Percentiles rank a stretch among this genome's conserved stretches.
Evolutionary conservation across 2,329 filamentous ascomycete genomes (phyloP).

Genomic region (Parascedosporium putredinis): DNA sequence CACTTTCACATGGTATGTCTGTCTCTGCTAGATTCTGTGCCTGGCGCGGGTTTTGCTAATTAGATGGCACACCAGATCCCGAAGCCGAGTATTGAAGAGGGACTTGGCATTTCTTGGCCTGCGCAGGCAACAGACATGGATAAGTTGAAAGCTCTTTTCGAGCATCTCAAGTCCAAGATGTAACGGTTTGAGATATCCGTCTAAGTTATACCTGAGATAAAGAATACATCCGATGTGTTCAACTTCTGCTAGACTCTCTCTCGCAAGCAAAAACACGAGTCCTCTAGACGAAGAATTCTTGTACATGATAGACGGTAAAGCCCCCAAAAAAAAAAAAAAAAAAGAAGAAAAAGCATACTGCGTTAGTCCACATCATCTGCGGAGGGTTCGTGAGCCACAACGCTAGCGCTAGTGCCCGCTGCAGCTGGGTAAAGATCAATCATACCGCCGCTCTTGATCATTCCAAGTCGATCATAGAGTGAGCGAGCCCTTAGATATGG

Average conservation of each 20-base stretch:
- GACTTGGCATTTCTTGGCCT: conserved; percentile 73
- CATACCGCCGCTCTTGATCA: conserved; percentile 57
- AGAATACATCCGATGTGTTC: background rate
- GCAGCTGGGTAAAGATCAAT: conserved; percentile 55
- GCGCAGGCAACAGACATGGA: conserved; percentile 68
- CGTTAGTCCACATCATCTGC: conserved; percentile 37
- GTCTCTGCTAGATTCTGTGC: conserved; percentile 3
- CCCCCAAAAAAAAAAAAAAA: too few relatives aligned
- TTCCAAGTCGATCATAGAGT: conserved; percentile 73
- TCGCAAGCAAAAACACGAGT: too few relatives aligned
- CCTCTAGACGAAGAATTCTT: too few relatives aligned
- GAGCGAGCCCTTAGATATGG: conserved; percentile 74
- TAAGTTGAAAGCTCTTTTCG: conserved; percentile 64
- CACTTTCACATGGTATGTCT: conserved; percentile 83
- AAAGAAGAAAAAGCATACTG: too few relatives aligned
- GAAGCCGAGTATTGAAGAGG: conserved; percentile 77
- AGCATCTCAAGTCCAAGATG: conserved; percentile 86
- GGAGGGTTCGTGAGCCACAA: conserved; percentile 23
- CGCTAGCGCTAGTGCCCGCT: background rate
- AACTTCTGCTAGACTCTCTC: background rate
- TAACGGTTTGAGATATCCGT: conserved; percentile 36
- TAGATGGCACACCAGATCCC: conserved; percentile 57
- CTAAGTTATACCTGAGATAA: background rate
- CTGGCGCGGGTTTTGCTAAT: too few relatives aligned
- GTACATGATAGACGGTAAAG: too few relatives aligned